Conservation (phyloP, 192 early-diverging fungal species). For the Mortierella hygrophila region DNA sequence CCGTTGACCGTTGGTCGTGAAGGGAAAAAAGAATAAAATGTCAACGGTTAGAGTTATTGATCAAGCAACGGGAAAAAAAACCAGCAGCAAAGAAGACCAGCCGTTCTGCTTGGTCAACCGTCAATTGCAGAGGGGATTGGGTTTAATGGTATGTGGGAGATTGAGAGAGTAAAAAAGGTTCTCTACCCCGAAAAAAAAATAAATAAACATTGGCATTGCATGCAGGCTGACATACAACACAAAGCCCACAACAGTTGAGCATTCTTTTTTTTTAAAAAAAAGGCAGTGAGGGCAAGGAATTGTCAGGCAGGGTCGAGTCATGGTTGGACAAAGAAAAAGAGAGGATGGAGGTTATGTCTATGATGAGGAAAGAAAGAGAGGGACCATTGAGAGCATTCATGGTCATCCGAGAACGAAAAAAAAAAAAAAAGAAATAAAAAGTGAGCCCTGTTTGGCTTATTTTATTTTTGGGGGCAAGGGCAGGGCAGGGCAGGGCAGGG, state of each 20-base stretch:
- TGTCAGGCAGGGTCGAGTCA: neutral
- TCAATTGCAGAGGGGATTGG: too few relatives aligned
- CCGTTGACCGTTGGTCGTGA: too few relatives aligned
- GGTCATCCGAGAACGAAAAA: neutral
- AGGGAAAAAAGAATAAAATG: neutral
- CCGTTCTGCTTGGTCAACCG: too few relatives aligned
- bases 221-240: slow-evolving; percentile 5
- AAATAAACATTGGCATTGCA: slow-evolving; percentile 1
- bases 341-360: neutral
- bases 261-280: neutral
- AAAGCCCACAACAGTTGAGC: slow-evolving; percentile 1
- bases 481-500: neutral
- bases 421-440: neutral
- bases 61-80: neutral
- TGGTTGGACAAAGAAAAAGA: neutral
- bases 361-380: neutral
- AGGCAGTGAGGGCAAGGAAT: too few relatives aligned
- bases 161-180: too few relatives aligned
- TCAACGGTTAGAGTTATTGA: neutral
- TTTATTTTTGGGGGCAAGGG: slow-evolving; percentile 2
- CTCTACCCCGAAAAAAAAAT: neutral
- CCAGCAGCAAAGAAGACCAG: too few relatives aligned
- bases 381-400: slow-evolving; percentile 11
- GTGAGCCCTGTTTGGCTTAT: neutral
- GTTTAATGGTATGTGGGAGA: too few relatives aligned